Conservation (phyloP, 169 alveolate genomes). For the Eimeria praecox region DNA sequence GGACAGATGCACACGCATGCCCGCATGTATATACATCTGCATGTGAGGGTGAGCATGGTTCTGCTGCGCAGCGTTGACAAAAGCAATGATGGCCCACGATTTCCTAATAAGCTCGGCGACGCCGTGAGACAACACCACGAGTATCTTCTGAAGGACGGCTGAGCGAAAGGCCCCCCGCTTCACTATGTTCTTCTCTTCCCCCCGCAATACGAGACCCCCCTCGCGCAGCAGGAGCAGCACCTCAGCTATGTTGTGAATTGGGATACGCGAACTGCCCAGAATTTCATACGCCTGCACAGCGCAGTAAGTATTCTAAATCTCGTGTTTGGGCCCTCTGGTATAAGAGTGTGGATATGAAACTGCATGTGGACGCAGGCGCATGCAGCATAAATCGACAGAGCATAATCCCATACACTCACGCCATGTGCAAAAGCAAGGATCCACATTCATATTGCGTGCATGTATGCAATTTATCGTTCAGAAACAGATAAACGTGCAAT, state of each 20-base stretch:
- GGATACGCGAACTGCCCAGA: slow-evolving; percentile 48
- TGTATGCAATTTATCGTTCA: background rate
- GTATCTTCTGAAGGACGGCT: slow-evolving; percentile 50
- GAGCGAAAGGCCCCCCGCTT: slow-evolving; percentile 57
- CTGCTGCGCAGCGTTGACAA: background rate
- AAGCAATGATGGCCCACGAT: slow-evolving; percentile 9
- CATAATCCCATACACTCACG: background rate
- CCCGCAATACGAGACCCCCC: slow-evolving; percentile 42
- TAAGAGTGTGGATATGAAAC: background rate
- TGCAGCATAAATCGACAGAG: background rate
- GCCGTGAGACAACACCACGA: slow-evolving; percentile 43
- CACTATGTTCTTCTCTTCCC: slow-evolving; percentile 43
- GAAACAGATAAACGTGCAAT: background rate
- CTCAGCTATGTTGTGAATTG: slow-evolving; percentile 45
- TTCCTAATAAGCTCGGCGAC: slow-evolving; percentile 38
- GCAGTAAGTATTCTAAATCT: background rate
- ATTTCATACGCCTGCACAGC: slow-evolving; percentile 63
- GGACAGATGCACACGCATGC: background rate
- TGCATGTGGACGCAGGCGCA: background rate
- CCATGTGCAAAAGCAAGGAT: background rate
- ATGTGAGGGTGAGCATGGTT: background rate
- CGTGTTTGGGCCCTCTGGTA: background rate
- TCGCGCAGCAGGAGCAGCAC: slow-evolving; percentile 53
- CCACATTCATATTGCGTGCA: background rate
- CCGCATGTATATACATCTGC: background rate